A percentile compares a stretch with the other conserved stretches of the same genome.
Conservation (phyloP, 1,139 yeast genomes). For the Protomyces arabidopsidicola region DNA sequence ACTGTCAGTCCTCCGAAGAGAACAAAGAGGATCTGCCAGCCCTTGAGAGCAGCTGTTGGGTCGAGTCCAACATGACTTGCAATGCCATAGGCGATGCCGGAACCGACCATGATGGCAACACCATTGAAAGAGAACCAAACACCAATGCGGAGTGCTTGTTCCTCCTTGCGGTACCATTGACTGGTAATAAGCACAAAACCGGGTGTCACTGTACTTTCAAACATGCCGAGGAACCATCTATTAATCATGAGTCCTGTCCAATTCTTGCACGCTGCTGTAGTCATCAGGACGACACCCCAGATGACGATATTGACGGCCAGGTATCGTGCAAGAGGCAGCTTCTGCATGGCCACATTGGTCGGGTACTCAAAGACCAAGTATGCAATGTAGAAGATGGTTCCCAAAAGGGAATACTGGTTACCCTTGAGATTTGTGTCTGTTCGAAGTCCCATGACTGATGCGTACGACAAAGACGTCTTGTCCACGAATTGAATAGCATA, state of each 20-base stretch:
- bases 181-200: slow-evolving; percentile 52
- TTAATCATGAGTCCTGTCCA: slow-evolving; percentile 51
- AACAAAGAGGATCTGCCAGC: slow-evolving; percentile 49
- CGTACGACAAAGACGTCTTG: slow-evolving; percentile 56
- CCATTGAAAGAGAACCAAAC: slow-evolving; percentile 46
- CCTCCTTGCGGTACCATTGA: slow-evolving; percentile 52
- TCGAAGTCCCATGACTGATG: slow-evolving; percentile 57
- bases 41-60: slow-evolving; percentile 29
- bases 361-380: slow-evolving; percentile 53
- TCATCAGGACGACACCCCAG: slow-evolving; percentile 52
- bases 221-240: slow-evolving; percentile 51
- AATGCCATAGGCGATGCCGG: slow-evolving; percentile 47
- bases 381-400: slow-evolving; percentile 55
- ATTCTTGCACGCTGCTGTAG: slow-evolving; percentile 48
- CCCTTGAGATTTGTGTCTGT: slow-evolving; percentile 41
- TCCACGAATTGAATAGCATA: slow-evolving; percentile 63
- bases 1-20: slow-evolving; percentile 42
- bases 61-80: slow-evolving; percentile 44
- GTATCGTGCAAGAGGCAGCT: slow-evolving; percentile 52
- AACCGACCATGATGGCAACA: slow-evolving; percentile 45
- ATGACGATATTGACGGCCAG: slow-evolving; percentile 46
- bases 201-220: slow-evolving; percentile 55
- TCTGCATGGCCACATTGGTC: slow-evolving; percentile 50
- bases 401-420: slow-evolving; percentile 50
- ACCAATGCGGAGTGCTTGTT: slow-evolving; percentile 50